Base-by-base conservation (phyloP, 2,329 filamentous ascomycete species). In the Trichoderma harzianum region DNA sequence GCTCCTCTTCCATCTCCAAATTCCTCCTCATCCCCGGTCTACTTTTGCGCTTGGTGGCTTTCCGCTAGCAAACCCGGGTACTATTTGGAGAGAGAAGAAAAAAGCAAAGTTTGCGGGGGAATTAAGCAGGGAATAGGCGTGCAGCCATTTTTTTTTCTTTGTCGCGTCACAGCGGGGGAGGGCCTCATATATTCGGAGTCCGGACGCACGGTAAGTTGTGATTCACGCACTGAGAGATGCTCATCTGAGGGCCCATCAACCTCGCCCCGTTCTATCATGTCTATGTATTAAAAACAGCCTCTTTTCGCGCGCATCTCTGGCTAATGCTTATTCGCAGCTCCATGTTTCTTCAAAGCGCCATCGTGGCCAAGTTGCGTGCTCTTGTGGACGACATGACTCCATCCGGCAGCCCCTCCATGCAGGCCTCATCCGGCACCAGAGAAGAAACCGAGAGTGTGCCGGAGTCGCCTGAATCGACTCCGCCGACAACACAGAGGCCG, bases 281-380 rank as follows among this genome's bases (percentile, higher is more conserved):
- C 63, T 43, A 60, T 69, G 51, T 36, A 34, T n/a, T n/a, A 28
- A 39, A 36, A 30, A 18, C 10, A n/a, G 24, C 4, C 34, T 16
- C 2, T 24, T 5, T 24, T 2, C 28, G 21, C 61, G 47, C 28
- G 16, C 26, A 18, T 16, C 12, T 4, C 10, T 26, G n/a, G 32
- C 60, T 72, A 58, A 72, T 28, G 11, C 64, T 14, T 53, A 3
- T 24, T 8, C 5, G 12, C 28, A 72, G 71, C 36, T 72, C 72
- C 26, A 55, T 79, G 58, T 79, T 78, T 61, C 72, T 74, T 43
- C 74, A 74, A 68, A 74, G 73, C 74, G 77, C 76, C 75, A 74
- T 80, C 67, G 72, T 78, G 68, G 72, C 75, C 73, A 77, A 79
- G 72, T 72, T 80, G 77, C 76, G 78, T 73, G 75, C 73, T 71